Evolutionary conservation across 768 basidiomycete genomes (phyloP).

Genomic region (Auricularia heimuer): DNA sequence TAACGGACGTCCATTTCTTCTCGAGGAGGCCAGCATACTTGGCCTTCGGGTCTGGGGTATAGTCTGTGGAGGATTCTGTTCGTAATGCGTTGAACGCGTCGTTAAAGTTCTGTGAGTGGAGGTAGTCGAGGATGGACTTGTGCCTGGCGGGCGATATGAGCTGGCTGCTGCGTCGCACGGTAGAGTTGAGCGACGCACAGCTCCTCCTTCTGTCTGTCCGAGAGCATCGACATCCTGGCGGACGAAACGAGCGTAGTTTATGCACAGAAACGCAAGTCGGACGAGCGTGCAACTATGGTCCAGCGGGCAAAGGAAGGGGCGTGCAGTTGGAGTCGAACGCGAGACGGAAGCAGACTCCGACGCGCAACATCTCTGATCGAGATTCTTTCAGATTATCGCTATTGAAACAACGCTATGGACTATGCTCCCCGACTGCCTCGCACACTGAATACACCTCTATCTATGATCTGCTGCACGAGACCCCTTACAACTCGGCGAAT

Average conservation of each 20-base stretch:
- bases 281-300: no score
- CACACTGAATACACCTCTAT: slow-evolving; percentile 54
- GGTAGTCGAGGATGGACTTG: slow-evolving; percentile 28
- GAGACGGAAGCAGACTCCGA: no score
- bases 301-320: no score
- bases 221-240: slow-evolving; percentile 10
- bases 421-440: not conserved
- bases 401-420: no score
- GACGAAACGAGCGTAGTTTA: slow-evolving; percentile 3
- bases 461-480: slow-evolving; percentile 46
- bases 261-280: not conserved
- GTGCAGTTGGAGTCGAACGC: no score
- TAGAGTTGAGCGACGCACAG: slow-evolving; percentile 7
- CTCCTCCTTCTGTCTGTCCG: slow-evolving; percentile 12
- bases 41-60: slow-evolving; percentile 76
- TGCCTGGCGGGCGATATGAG: slow-evolving; percentile 13
- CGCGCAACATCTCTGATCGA: no score
- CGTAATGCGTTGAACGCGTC: slow-evolving; percentile 15
- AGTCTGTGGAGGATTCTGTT: slow-evolving; percentile 32
- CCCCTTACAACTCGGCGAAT: slow-evolving; percentile 34
- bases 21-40: slow-evolving; percentile 81
- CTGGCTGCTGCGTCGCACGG: not conserved
- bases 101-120: slow-evolving; percentile 18
- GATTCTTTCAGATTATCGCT: no score
- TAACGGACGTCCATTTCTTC: slow-evolving; percentile 98